phyloP scores from a whole-genome alignment of 495 filamentous ascomycete genomes.

The Friedmanniomyces endolithicus region DNA sequence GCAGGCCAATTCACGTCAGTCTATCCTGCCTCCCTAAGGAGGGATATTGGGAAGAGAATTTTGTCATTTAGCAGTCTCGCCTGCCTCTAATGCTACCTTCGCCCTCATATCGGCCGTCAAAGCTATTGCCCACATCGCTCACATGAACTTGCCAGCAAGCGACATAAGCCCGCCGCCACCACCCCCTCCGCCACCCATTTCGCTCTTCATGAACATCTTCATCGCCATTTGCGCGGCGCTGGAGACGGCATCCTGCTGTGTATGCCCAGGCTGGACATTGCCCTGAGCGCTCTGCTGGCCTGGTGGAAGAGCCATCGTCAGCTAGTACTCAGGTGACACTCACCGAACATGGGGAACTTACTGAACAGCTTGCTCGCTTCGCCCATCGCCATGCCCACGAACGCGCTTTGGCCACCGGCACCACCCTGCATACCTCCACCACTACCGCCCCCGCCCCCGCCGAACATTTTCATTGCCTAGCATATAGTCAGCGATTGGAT shows the following conservation, averaged over 20 bases:
- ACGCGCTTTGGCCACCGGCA: conserved; percentile 42
- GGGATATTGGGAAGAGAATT: no score
- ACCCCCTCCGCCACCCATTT: conserved; percentile 27
- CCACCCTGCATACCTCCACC: conserved; percentile 20
- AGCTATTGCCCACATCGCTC: neutral
- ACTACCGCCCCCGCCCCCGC: conserved; percentile 25
- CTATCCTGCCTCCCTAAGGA: no score
- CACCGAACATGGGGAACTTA: conserved; percentile 29
- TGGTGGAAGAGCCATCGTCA: neutral
- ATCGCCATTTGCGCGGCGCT: conserved; percentile 51
- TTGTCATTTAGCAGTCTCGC: no score
- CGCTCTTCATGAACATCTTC: conserved; percentile 55
- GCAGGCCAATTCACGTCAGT: no score
- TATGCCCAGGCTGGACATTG: conserved; percentile 26
- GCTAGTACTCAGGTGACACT: neutral
- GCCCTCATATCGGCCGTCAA: no score
- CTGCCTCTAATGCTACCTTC: no score
- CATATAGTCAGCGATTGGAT: no score
- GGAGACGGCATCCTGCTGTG: conserved; percentile 51
- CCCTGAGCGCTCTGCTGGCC: conserved; percentile 18
- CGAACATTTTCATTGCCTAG: conserved; percentile 56
- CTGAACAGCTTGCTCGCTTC: conserved; percentile 57
- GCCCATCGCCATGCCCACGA: conserved; percentile 56
- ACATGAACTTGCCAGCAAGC: conserved; percentile 44
- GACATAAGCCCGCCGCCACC: conserved; percentile 37